Evolutionary conservation across 371 early-diverging fungal genomes (phyloP), one percentile per base, ranked within the genome.

Genomic region (Mucor racemosus): DNA sequence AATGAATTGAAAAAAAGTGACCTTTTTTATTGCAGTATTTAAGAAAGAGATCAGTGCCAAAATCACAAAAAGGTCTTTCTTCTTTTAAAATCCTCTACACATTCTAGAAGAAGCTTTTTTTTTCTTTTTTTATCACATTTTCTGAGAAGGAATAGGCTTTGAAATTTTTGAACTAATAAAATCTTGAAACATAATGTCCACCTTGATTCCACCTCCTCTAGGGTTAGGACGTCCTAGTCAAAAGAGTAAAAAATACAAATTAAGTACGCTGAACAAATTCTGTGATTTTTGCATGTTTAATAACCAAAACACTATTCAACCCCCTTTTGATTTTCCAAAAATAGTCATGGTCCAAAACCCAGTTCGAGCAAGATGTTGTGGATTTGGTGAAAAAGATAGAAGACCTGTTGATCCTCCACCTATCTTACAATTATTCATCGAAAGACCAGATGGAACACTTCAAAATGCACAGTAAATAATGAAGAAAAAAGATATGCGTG

Each of bases 281-380:
- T 34, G 31, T 15, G 8, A 38, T 44, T 38, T 26, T 17, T 35
- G 31, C 19, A 64, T 48, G 39, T 41, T 41, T 57, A 40, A 53
- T 53, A 33, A 40, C 44, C n/a, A 31, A 19, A 33, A 15, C 33
- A 15, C 7, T 19, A 46, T 19, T 31, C 31, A 26, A 53, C 13
- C 59, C 56, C 26, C n/a, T 33, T n/a, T 33, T 26, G 53, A 53
- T 41, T 31, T 57, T 33, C 33, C 21, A 38, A 41, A 26, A 46
- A 26, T 61, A 73, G 73, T 66, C n/a, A 61, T 73, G 15, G 53
- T 68, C 26, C 90, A 91, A 73, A 81, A 89, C 62, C 91, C 91
- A 44, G 64, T 85, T 34, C 67, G 89, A 56, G 90, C 90, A 38
- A 78, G 91, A 46, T 86, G 90, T 78, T 88, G 90, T 67, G 74